Evolutionary conservation across 495 filamentous ascomycete genomes (phyloP).

Genomic region (Evansstolkia leycettana): DNA sequence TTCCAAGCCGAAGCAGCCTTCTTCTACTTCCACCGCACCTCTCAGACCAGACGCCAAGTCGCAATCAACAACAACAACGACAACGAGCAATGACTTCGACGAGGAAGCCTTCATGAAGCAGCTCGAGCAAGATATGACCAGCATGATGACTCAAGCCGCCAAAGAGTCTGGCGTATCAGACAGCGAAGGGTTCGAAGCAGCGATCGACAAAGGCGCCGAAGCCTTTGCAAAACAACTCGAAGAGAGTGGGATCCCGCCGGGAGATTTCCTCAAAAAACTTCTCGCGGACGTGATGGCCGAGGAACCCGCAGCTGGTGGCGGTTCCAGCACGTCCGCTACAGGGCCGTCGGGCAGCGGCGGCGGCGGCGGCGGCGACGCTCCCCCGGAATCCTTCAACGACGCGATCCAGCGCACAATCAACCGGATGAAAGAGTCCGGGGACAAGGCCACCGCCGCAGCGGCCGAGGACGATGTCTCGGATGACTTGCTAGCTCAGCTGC

Average conservation of each 20-base stretch:
- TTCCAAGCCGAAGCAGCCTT: conserved; percentile 31
- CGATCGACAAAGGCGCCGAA: conserved; percentile 27
- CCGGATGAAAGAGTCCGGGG: conserved; percentile 78
- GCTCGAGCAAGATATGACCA: conserved; percentile 77
- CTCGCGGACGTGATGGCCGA: conserved; percentile 75
- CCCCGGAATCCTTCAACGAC: conserved; percentile 63
- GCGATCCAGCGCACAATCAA: conserved; percentile 86
- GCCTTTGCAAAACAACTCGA: conserved; percentile 71
- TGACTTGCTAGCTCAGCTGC: conserved; percentile 71
- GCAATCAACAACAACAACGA: conserved; percentile 4
- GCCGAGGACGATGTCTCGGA: conserved; percentile 52
- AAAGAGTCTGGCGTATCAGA: conserved; percentile 15
- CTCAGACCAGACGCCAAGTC: conserved; percentile 17
- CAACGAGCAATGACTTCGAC: conserved; percentile 15
- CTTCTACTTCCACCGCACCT: conserved; percentile 15
- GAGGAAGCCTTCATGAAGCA: conserved; percentile 67
- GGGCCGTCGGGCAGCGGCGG: neutral
- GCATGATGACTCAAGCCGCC: conserved; percentile 44
- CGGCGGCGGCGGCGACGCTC: too few species aligned
- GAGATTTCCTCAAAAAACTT: conserved; percentile 72
- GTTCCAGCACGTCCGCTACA: conserved; percentile 2
- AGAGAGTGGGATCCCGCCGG: conserved; percentile 53
- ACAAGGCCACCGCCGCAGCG: conserved; percentile 69
- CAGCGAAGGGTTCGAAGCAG: conserved; percentile 12
- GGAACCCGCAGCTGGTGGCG: conserved; percentile 26